A percentile compares a stretch with the other conserved stretches of the same genome.
phyloP scores from a whole-genome alignment of 805 yeast genomes.

The Saturnispora kantuleensis region DNA sequence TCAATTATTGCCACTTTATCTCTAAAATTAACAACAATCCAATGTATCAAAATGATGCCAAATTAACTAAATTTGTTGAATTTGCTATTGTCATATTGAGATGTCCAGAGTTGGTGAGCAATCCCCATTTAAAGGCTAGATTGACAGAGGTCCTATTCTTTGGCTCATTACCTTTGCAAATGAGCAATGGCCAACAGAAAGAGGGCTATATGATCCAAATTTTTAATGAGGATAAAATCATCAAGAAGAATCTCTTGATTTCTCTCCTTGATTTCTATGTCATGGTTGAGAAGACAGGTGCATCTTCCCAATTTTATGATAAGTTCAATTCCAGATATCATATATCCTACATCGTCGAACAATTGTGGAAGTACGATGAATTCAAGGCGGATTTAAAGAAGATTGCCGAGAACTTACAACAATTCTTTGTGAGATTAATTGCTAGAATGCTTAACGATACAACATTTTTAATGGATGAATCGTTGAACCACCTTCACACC shows the following conservation, averaged over 20 bases:
- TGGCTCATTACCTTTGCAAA: slow-evolving; percentile 51
- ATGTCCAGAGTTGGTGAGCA: slow-evolving; percentile 76
- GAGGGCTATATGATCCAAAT: slow-evolving; percentile 69
- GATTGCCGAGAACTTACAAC: slow-evolving; percentile 60
- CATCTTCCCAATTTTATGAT: slow-evolving; percentile 90
- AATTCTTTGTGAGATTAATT: slow-evolving; percentile 82
- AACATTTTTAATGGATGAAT: slow-evolving; percentile 84
- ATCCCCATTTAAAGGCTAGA: slow-evolving; percentile 86
- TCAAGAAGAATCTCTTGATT: slow-evolving; percentile 59
- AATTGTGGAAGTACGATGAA: slow-evolving; percentile 65
- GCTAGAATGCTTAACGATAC: slow-evolving; percentile 94
- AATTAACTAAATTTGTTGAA: slow-evolving; percentile 52
- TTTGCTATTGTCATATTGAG: slow-evolving; percentile 67
- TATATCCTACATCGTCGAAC: slow-evolving; percentile 73
- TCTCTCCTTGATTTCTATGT: slow-evolving; percentile 86
- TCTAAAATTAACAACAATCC: slow-evolving; percentile 48
- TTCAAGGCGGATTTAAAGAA: slow-evolving; percentile 60
- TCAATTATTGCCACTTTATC: slow-evolving; percentile 59
- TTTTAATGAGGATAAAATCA: slow-evolving; percentile 53
- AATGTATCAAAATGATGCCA: slow-evolving; percentile 40
- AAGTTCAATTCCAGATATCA: slow-evolving; percentile 87
- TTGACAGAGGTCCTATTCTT: slow-evolving; percentile 69
- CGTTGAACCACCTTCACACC: slow-evolving; percentile 64
- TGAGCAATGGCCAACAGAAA: slow-evolving; percentile 30
- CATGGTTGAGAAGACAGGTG: slow-evolving; percentile 92